Percentiles rank a stretch among this genome's conserved stretches.
Conservation (phyloP, 2,329 filamentous ascomycete species). For the Teratosphaeria pseudoeucalypti region DNA sequence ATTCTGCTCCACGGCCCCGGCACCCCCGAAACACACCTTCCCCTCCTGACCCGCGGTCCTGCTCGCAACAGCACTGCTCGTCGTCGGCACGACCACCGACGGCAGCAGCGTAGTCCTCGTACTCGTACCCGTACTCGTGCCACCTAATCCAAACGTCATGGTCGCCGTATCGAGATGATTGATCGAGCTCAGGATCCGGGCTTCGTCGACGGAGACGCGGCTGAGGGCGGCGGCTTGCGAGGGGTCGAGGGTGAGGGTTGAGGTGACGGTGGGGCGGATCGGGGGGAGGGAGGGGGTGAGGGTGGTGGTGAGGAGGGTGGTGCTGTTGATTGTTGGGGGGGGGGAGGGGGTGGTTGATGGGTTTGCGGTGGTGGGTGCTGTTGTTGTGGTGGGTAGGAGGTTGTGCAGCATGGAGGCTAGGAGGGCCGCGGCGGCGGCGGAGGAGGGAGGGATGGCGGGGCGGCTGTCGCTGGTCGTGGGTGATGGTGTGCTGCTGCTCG, state of each 20-base stretch:
- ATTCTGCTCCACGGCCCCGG: constrained; percentile 2
- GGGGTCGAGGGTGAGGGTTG: constrained; percentile 4
- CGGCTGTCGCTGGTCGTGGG: constrained; percentile 2
- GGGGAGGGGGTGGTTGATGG: neutral
- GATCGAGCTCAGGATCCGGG: neutral
- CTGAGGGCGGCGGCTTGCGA: neutral
- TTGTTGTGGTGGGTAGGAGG: constrained; percentile 3
- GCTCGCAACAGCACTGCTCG: neutral
- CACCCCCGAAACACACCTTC: constrained; percentile 2
- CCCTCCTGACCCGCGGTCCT: neutral
- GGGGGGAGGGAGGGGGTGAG: neutral
- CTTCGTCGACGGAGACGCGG: neutral
- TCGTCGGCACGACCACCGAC: neutral
- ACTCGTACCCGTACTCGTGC: neutral
- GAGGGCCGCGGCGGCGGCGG: constrained; percentile 3
- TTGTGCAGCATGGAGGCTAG: constrained; percentile 11
- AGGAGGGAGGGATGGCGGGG: no score
- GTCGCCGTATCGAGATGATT: neutral
- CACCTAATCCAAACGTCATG: neutral
- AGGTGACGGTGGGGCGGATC: constrained; percentile 6
- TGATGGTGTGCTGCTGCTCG: no score
- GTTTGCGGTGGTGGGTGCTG: constrained; percentile 1
- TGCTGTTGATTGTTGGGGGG: constrained; percentile 12
- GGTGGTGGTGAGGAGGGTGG: constrained; percentile 10
- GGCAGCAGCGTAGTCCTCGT: no score